Evolutionary conservation across 2,329 filamentous ascomycete genomes (phyloP).

Genomic region (Chalara sp.): DNA sequence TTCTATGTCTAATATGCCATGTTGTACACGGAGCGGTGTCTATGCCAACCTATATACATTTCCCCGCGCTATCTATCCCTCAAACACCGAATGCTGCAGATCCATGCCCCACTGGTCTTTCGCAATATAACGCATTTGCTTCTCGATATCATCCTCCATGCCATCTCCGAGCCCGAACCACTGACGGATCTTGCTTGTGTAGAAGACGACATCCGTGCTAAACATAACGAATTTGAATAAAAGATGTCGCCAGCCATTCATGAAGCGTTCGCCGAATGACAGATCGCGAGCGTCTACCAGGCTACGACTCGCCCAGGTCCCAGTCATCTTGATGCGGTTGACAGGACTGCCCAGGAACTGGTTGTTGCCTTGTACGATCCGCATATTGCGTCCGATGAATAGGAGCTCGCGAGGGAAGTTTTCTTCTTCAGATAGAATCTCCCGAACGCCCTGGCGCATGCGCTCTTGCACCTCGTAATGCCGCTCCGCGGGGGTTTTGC

Average conservation of each 20-base stretch:
- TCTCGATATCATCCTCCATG: slow-evolving; percentile 93
- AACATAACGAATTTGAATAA: slow-evolving; percentile 76
- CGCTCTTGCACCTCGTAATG: slow-evolving; percentile 73
- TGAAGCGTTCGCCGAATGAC: slow-evolving; percentile 52
- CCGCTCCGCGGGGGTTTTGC: slow-evolving; percentile 47
- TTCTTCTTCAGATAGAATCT: slow-evolving; percentile 60
- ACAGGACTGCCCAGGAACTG: slow-evolving; percentile 68
- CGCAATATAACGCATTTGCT: slow-evolving; percentile 78
- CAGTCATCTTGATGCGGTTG: slow-evolving; percentile 89
- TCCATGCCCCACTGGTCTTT: slow-evolving; percentile 83
- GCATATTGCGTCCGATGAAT: slow-evolving; percentile 66
- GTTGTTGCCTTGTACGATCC: slow-evolving; percentile 69
- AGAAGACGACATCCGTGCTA: slow-evolving; percentile 75
- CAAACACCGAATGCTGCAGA: slow-evolving; percentile 81
- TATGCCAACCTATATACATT: no score
- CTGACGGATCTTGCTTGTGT: slow-evolving; percentile 71
- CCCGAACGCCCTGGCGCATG: slow-evolving; percentile 56
- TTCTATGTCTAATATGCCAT: no score
- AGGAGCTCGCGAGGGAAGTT: slow-evolving; percentile 66
- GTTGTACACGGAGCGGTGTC: no score
- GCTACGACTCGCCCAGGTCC: slow-evolving; percentile 78
- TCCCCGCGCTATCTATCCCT: slow-evolving; percentile 49
- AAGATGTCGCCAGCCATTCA: slow-evolving; percentile 69
- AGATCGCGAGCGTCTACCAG: slow-evolving; percentile 69
- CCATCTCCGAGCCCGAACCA: slow-evolving; percentile 69